Percentiles rank a stretch among this genome's conserved stretches.
phyloP scores from a whole-genome alignment of 352 stramenopile genomes.

The Phytophthora vignae region DNA sequence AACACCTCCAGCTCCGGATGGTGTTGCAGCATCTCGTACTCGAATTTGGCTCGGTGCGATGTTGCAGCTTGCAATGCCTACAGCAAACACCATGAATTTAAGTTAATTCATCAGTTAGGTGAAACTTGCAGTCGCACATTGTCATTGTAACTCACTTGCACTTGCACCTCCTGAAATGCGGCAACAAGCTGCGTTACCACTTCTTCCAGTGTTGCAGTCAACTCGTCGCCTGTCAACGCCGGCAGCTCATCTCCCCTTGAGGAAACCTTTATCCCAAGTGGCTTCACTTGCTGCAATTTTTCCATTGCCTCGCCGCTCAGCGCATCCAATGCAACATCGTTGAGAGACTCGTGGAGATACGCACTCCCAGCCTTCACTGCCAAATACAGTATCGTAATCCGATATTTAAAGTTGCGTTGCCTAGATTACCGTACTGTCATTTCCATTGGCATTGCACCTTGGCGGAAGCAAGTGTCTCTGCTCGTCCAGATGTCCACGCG shows the following conservation, averaged over 20 bases:
- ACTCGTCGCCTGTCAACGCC: slow-evolving; percentile 30
- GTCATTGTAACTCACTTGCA: slow-evolving; percentile 30
- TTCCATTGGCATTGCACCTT: slow-evolving; percentile 20
- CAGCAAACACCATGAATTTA: neutral
- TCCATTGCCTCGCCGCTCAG: slow-evolving; percentile 8
- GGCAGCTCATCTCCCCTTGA: slow-evolving; percentile 9
- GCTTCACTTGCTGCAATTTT: slow-evolving; percentile 27
- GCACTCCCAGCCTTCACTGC: slow-evolving; percentile 40
- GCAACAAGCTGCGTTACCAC: slow-evolving; percentile 25
- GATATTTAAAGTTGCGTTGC: slow-evolving; percentile 3
- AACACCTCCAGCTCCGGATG: slow-evolving; percentile 42
- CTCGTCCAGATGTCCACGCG: slow-evolving; percentile 39
- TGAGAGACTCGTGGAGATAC: slow-evolving; percentile 30
- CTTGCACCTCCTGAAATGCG: slow-evolving; percentile 33
- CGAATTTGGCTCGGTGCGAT: slow-evolving; percentile 42
- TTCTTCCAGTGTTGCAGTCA: slow-evolving; percentile 26
- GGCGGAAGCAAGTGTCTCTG: slow-evolving; percentile 14
- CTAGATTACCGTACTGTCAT: slow-evolving; percentile 4
- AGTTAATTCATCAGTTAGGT: neutral
- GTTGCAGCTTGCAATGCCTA: slow-evolving; percentile 22
- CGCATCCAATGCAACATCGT: slow-evolving; percentile 6
- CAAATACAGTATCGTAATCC: slow-evolving; percentile 13
- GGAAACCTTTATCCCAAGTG: slow-evolving; percentile 14
- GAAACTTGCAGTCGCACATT: neutral
- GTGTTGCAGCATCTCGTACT: slow-evolving; percentile 58